phyloP scores from a whole-genome alignment of 257 asterid genomes.

The Nicotiana benthamiana region DNA sequence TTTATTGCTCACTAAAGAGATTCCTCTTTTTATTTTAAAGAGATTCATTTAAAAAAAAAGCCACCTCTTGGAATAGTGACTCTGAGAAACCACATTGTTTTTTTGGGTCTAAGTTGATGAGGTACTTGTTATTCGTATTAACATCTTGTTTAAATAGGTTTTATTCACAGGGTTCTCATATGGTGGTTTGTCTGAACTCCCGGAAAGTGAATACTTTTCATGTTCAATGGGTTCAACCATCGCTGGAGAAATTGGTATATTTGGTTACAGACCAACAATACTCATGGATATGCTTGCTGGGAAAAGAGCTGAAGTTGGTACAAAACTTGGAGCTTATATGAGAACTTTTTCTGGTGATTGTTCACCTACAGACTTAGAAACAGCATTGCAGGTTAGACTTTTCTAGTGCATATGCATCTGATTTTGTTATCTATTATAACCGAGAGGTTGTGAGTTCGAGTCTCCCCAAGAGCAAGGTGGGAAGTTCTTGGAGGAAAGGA shows the following conservation, averaged over 20 bases:
- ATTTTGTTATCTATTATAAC: neutral
- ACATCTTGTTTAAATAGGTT: conserved; percentile 63
- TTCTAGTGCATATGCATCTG: neutral
- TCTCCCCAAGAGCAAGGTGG: too few relatives aligned
- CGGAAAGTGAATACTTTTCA: conserved; percentile 75
- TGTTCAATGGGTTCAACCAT: conserved; percentile 97
- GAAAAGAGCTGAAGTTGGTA: conserved; percentile 91
- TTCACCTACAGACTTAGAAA: conserved; percentile 94
- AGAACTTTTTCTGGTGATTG: conserved; percentile 93
- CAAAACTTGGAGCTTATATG: conserved; percentile 90
- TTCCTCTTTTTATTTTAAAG: neutral
- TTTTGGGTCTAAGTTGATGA: conserved; percentile 14
- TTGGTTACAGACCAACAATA: conserved; percentile 88
- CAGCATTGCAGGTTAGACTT: conserved; percentile 78
- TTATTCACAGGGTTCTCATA: conserved; percentile 87
- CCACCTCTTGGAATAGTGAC: neutral
- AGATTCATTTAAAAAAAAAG: neutral
- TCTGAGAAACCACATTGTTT: neutral
- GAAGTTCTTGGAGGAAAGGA: too few relatives aligned
- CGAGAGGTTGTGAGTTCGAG: too few relatives aligned
- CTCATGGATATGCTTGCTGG: conserved; percentile 97
- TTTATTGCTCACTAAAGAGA: neutral
- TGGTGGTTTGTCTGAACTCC: conserved; percentile 92
- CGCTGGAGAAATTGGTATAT: conserved; percentile 95
- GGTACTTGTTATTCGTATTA: conserved; percentile 21